Conservation (phyloP, 176 grass and related monocot genomes). For the Hordeum vulgare region DNA sequence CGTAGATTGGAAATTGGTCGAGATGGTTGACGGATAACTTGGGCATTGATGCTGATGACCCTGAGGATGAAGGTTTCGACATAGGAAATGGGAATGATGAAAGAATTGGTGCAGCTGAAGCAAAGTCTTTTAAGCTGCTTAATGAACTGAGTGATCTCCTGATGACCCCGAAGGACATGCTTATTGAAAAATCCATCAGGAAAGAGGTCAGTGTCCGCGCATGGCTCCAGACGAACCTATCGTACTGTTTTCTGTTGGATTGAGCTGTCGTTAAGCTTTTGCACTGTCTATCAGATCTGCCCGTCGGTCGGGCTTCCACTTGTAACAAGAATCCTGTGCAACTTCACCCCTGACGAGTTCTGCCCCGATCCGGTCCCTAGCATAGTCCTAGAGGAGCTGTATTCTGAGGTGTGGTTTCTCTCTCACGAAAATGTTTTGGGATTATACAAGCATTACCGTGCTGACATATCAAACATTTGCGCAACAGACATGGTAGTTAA, state of each 20-base stretch:
- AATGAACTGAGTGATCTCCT: constrained; percentile 93
- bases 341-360: constrained; percentile 93
- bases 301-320: constrained; percentile 68
- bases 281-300: constrained; percentile 54
- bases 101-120: constrained; percentile 16
- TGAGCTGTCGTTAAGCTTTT: constrained; percentile 15
- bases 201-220: constrained; percentile 61
- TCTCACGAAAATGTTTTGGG: neutral
- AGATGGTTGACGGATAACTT: constrained; percentile 80
- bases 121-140: constrained; percentile 61
- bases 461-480: neutral
- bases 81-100: constrained; percentile 18
- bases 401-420: constrained; percentile 67
- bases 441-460: neutral
- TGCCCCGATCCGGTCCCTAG: constrained; percentile 81
- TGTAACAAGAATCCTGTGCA: constrained; percentile 79
- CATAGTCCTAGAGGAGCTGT: constrained; percentile 75
- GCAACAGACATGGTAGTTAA: neutral
- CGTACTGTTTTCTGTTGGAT: neutral
- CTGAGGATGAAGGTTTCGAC: constrained; percentile 9
- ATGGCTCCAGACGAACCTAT: neutral
- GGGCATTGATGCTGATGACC: constrained; percentile 50
- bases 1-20: constrained; percentile 96
- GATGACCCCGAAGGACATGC: constrained; percentile 99
- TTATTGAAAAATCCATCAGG: constrained; percentile 63